These are phyloP conservation scores for Kandelia obovata DNA, from an alignment of 345 rosid genomes.

Conservation along the genomic window DNA sequence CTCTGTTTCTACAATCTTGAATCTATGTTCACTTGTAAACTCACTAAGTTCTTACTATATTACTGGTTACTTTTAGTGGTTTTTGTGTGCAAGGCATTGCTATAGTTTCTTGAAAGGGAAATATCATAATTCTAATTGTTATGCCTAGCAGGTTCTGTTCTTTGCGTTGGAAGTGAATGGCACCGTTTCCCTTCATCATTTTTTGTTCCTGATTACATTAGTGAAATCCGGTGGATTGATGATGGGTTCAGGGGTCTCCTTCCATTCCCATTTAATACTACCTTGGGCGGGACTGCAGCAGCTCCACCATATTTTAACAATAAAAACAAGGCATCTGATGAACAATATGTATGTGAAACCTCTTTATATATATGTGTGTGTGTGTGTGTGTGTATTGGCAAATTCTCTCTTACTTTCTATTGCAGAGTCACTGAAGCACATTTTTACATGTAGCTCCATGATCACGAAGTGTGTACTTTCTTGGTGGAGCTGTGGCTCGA, in stretches of 20 bases:
- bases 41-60: too few species aligned
- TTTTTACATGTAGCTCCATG: constrained; percentile 48
- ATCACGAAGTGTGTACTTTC: constrained; percentile 70
- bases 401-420: neutral
- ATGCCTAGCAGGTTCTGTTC: constrained; percentile 59
- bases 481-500: constrained; percentile 82
- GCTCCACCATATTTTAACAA: constrained; percentile 84
- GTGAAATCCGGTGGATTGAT: constrained; percentile 84
- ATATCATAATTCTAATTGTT: constrained; percentile 8
- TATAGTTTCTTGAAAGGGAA: neutral
- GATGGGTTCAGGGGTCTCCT: constrained; percentile 96
- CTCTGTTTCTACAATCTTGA: neutral
- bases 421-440: neutral
- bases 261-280: constrained; percentile 80
- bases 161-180: constrained; percentile 98
- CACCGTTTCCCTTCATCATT: constrained; percentile 96
- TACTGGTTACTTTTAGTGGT: neutral
- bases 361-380: neutral
- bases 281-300: constrained; percentile 88
- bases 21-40: neutral
- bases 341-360: constrained; percentile 63
- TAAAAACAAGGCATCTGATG: constrained; percentile 77
- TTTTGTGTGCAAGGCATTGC: neutral
- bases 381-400: too few species aligned
- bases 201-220: constrained; percentile 65